Evolutionary conservation across 768 basidiomycete genomes (phyloP).

Genomic region (Aureoboletus auriporus): DNA sequence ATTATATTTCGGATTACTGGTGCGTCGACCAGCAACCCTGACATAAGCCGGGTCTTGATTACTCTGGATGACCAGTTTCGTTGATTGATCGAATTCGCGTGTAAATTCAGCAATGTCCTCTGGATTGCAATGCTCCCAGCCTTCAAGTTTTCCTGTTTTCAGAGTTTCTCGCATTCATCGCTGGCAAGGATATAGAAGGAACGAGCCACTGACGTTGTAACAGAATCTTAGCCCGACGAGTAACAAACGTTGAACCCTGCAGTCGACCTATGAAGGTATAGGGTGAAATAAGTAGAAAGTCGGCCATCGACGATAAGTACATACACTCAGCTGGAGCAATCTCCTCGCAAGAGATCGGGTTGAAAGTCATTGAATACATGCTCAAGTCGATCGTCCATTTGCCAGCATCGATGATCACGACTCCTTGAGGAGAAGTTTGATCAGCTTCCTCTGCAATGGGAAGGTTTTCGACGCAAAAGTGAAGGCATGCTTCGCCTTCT

Average conservation of each 20-base stretch:
- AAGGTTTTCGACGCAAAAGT: slow-evolving; percentile 41
- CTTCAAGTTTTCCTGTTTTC: background rate
- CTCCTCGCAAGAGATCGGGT: slow-evolving; percentile 27
- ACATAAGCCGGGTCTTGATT: background rate
- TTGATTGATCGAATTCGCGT: background rate
- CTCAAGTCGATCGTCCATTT: slow-evolving; percentile 37
- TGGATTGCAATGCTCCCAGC: background rate
- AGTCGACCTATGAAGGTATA: slow-evolving; percentile 36
- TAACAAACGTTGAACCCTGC: slow-evolving; percentile 47
- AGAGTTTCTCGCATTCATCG: background rate
- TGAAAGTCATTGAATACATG: slow-evolving; percentile 24
- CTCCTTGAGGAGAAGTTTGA: slow-evolving; percentile 22
- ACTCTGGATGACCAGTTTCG: background rate
- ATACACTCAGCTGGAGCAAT: slow-evolving; percentile 29
- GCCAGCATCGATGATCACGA: slow-evolving; percentile 43
- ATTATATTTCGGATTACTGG: background rate
- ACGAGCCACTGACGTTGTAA: slow-evolving; percentile 27
- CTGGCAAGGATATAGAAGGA: background rate
- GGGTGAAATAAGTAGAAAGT: too few relatives aligned
- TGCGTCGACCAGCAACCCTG: background rate
- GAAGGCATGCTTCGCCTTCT: slow-evolving; percentile 23
- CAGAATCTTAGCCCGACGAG: slow-evolving; percentile 32
- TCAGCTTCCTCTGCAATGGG: background rate
- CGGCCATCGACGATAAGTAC: background rate
- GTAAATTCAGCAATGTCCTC: background rate